Evolutionary conservation across 768 basidiomycete genomes (phyloP), one percentile per base, ranked within the genome.

Genomic region (Boletellus ananas): DNA sequence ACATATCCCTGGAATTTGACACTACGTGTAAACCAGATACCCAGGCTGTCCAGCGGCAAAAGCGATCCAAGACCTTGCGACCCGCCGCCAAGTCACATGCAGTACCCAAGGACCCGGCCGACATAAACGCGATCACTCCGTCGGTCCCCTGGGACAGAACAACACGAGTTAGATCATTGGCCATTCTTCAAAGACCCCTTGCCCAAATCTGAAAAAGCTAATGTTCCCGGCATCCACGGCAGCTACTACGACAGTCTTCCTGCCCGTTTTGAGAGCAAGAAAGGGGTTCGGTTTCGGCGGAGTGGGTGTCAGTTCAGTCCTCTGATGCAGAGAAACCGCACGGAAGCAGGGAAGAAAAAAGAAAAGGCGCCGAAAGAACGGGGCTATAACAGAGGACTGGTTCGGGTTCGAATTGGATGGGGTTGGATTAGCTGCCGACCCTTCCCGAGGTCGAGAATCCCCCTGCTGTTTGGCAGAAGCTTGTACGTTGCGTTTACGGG

Each of bases 191-290:
- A 98, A 97, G 9, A 76, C 82, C 0, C 91, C 90, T 61, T 93
- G 78, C 7, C 87, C 84, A 57, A 97, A 93, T 46, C 88, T 74
- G 70, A 92, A 89, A 74, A 96, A 94, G 56, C 88, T 87, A 37
- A 85, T 85, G 55, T 79, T 91, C 9, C 94, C 92, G 2, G 82
- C 78, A 68, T 96, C 94, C 5, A 94, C 93, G 2, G 80, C 90
- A 2, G 94, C 94, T 42, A 98, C 79, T 31, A 97, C 75, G 45
- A 94, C 73, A 9, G 76, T 84, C 62, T 90, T 90, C 64, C 85
- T 89, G 0, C 95, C 95, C 25, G 81, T 79, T 58, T 94, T 90
- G 52, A 97, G 72, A 5, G 80, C 79, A 54, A 82, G 78, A 61
- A 95, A 94, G 0, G 91, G 87, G 58, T 94, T 85, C 3, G 78